Evolutionary conservation across 805 yeast species (phyloP).

Genomic region (Candida vartiovaarae): DNA sequence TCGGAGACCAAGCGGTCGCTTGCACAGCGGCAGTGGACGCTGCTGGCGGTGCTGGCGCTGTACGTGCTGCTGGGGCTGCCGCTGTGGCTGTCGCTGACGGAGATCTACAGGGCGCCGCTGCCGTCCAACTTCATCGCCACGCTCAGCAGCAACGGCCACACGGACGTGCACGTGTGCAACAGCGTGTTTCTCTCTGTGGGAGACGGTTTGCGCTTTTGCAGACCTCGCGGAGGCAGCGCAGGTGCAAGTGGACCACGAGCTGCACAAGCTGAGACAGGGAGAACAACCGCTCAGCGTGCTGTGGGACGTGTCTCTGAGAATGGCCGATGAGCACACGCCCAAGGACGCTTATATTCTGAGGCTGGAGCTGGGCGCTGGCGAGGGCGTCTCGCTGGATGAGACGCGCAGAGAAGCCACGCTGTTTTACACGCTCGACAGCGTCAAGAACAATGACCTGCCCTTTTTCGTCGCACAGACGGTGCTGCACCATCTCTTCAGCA

Average conservation of each 20-base stretch:
- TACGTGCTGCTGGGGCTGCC: constrained; percentile 33
- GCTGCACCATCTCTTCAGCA: constrained; percentile 36
- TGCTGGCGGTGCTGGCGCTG: constrained; percentile 16
- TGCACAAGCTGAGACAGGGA: constrained; percentile 21
- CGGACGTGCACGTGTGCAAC: constrained; percentile 36
- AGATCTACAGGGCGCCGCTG: constrained; percentile 33
- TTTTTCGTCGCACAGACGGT: constrained; percentile 49
- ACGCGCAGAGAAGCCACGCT: constrained; percentile 33
- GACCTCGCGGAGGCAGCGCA: constrained; percentile 56
- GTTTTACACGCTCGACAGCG: constrained; percentile 34
- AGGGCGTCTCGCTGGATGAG: constrained; percentile 38
- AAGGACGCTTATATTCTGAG: constrained; percentile 29
- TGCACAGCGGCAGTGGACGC: constrained; percentile 18
- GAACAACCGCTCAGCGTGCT: constrained; percentile 23
- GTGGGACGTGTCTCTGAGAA: constrained; percentile 28
- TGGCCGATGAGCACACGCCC: constrained; percentile 13
- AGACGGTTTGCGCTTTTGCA: constrained; percentile 50
- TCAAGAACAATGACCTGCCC: constrained; percentile 56
- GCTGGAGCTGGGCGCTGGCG: constrained; percentile 32
- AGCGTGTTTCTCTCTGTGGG: constrained; percentile 35
- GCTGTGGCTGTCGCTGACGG: constrained; percentile 34
- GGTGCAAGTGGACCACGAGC: constrained; percentile 36
- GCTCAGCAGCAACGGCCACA: constrained; percentile 31
- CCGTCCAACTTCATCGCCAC: constrained; percentile 30
- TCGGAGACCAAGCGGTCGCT: constrained; percentile 18